A percentile compares a stretch with the other conserved stretches of the same genome.
These are phyloP conservation scores for Termitomyces sp. DNA, from an alignment of 768 basidiomycete genomes.

Conservation along the genomic window DNA sequence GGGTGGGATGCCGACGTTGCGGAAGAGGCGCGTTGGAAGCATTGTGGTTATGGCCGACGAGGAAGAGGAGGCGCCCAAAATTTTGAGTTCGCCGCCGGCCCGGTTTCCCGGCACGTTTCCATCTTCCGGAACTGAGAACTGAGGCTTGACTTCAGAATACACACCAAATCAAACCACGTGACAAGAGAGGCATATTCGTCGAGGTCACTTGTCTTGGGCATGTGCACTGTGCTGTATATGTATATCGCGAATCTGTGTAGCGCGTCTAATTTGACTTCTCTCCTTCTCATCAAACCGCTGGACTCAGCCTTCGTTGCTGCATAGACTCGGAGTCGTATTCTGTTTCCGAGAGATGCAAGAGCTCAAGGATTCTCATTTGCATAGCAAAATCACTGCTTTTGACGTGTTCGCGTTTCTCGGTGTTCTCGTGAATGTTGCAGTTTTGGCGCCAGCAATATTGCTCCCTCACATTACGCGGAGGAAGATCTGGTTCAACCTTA, in stretches of 20 bases:
- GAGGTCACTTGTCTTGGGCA: not conserved
- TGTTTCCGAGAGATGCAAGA: not conserved
- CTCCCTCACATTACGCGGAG: not conserved
- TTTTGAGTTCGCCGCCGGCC: not conserved
- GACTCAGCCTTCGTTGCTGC: not conserved
- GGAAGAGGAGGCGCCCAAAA: not conserved
- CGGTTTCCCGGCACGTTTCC: not conserved
- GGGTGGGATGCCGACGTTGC: slow-evolving; percentile 42
- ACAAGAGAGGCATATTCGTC: not conserved
- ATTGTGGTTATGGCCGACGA: slow-evolving; percentile 21
- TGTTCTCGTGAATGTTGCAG: not conserved
- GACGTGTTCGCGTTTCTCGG: not conserved
- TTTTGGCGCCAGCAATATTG: not conserved
- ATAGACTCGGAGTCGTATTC: not conserved
- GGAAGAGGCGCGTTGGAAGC: slow-evolving; percentile 45
- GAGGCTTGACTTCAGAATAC: too few relatives aligned
- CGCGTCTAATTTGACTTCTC: too few relatives aligned
- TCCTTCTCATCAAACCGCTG: too few relatives aligned
- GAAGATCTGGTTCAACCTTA: slow-evolving; percentile 3
- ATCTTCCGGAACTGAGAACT: too few relatives aligned
- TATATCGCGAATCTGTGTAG: not conserved
- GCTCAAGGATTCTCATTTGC: not conserved
- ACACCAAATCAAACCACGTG: not conserved
- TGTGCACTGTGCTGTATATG: not conserved
- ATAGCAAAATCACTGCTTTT: not conserved